Conservation (phyloP, 192 early-diverging fungal species). For the Coemansia umbellata region DNA sequence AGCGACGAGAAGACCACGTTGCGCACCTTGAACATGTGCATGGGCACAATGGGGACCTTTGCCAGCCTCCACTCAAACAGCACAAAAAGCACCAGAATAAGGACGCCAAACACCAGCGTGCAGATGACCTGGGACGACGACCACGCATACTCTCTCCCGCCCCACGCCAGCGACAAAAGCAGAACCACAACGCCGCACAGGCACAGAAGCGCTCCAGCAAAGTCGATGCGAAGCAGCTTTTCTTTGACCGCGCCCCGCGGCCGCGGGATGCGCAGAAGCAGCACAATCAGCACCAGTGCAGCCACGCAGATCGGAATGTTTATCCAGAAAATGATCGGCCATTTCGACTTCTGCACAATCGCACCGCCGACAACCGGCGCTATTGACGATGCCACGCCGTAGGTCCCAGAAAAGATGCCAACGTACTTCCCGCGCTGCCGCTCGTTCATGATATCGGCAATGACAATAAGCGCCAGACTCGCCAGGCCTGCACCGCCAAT, state of each 20-base stretch:
- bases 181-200: constrained; percentile 43
- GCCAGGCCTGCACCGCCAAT: constrained; percentile 66
- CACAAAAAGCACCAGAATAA: constrained; percentile 34
- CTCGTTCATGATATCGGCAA: constrained; percentile 68
- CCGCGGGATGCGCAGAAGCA: constrained; percentile 60
- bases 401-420: constrained; percentile 57
- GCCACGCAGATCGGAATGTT: constrained; percentile 67
- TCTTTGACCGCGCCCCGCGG: constrained; percentile 29
- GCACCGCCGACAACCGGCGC: constrained; percentile 71
- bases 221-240: constrained; percentile 53
- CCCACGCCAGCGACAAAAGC: constrained; percentile 54
- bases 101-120: constrained; percentile 37
- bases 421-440: constrained; percentile 72
- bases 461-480: constrained; percentile 64
- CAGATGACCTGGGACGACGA: constrained; percentile 46
- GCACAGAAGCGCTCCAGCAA: constrained; percentile 44
- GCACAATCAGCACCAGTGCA: constrained; percentile 52
- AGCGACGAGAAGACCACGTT: constrained; percentile 17
- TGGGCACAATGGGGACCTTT: constrained; percentile 57
- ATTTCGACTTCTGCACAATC: constrained; percentile 61
- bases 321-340: constrained; percentile 74
- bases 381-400: constrained; percentile 55
- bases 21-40: constrained; percentile 26
- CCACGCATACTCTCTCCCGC: constrained; percentile 56
- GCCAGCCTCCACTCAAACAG: constrained; percentile 58